Evolutionary conservation across 2,329 filamentous ascomycete genomes (phyloP).

Genomic region (Exophiala mesophila): DNA sequence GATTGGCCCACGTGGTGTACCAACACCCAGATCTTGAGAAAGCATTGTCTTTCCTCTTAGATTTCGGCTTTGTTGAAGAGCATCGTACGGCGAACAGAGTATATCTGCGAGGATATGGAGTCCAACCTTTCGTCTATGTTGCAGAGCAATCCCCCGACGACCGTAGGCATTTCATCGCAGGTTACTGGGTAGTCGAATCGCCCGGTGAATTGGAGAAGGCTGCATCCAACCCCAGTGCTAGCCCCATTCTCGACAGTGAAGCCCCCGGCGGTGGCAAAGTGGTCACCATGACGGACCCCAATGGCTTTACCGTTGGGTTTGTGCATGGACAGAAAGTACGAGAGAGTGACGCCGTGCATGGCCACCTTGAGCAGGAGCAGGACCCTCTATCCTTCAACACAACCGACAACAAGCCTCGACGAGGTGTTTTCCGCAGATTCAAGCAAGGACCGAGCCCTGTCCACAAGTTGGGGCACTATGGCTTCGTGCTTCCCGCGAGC

Average conservation of each 20-base stretch:
- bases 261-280: conserved; percentile 23
- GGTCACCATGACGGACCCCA: conserved; percentile 23
- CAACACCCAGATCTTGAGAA: conserved; percentile 29
- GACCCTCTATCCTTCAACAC: conserved; percentile 30
- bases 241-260: conserved; percentile 11
- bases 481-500: conserved; percentile 32
- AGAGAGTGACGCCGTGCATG: conserved; percentile 1
- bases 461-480: conserved; percentile 47
- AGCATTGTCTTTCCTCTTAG: conserved; percentile 28
- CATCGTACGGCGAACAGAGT: conserved; percentile 40
- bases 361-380: conserved; percentile 7
- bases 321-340: conserved; percentile 21
- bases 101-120: conserved; percentile 59
- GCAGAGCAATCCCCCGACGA: conserved; percentile 16
- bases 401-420: conserved; percentile 33
- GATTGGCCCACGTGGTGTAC: conserved; percentile 31
- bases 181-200: conserved; percentile 18
- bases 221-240: conserved; percentile 12
- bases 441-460: conserved; percentile 45
- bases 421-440: conserved; percentile 36
- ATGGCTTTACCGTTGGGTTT: conserved; percentile 23
- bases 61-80: conserved; percentile 33
- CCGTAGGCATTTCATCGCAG: conserved; percentile 16
- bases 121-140: conserved; percentile 56
- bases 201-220: conserved; percentile 14